Evolutionary conservation across 768 basidiomycete species (phyloP), one percentile per base, ranked within the genome.

Genomic region (Mycena latifolia): DNA sequence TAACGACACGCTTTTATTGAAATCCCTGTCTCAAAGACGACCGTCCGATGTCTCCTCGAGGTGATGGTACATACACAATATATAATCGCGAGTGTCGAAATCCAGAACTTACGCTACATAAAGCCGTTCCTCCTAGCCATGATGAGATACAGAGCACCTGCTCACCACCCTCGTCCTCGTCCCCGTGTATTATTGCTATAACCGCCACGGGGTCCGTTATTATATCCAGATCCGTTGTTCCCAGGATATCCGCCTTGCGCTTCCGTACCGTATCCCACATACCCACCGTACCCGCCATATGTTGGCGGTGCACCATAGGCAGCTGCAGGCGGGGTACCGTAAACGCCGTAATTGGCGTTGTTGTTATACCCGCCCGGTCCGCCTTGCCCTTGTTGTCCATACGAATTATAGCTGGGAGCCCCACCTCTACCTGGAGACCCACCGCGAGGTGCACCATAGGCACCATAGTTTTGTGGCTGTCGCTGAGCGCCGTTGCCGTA

Each of bases 281-380:
- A 76, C 9, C 79, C 80, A 27, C 83, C 80, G 69, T 81, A 76
- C 9, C 81, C 79, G 79, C 83, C 56, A 77, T 75, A 33, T 66
- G 73, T 33, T 67, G 67, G 50, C 66, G 67, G 63, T 61, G 46
- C 69, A 55, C 75, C 75, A 61, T 79, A 74, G 14, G 61, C 54
- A 1, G 76, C 65, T 43, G 66, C 54, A 9, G 79, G 69, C 60
- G 73, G 75, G 27, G 77, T 75, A 48, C 76, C 80, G 61, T 78
- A 76, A 35, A 75, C 77, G 31, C 80, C 78, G 22, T 73, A 67
- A 39, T 66, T 66, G 37, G 37, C 15, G 63, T 66, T 66, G 5
- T 6, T 43, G 63, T 71, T 71, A 65, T 83, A 81, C 10, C 75
- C 70, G 48, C 72, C 71, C 61, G 77, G 77, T 60, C 69, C 64